Conservation (phyloP, 768 basidiomycete genomes). For the Mycena belliarum region DNA sequence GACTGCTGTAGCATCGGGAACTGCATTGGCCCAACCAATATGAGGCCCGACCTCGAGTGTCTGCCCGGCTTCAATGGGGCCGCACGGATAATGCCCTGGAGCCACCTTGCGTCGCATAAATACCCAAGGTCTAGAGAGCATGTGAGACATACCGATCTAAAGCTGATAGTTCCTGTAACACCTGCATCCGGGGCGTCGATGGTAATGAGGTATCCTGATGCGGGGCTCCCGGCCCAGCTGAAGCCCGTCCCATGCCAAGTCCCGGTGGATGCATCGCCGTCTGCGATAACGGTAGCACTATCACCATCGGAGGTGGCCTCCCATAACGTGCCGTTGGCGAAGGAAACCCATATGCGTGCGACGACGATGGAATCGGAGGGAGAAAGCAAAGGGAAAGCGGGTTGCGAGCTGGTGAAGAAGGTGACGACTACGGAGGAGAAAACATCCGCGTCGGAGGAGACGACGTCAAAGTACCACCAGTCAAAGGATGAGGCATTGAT, state of each 20-base stretch:
- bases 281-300: constrained; percentile 3
- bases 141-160: neutral
- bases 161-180: constrained; percentile 12
- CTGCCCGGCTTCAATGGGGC: constrained; percentile 1
- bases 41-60: constrained; percentile 14
- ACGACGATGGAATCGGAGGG: constrained; percentile 5
- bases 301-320: neutral
- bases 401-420: constrained; percentile 17
- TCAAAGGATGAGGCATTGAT: constrained; percentile 21
- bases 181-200: constrained; percentile 18
- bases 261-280: constrained; percentile 8
- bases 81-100: constrained; percentile 20
- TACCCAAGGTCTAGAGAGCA: neutral
- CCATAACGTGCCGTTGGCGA: constrained; percentile 15
- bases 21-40: constrained; percentile 23
- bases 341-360: constrained; percentile 12
- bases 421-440: constrained; percentile 16
- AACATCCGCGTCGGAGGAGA: constrained; percentile 15
- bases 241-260: constrained; percentile 19
- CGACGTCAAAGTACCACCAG: constrained; percentile 27
- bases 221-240: constrained; percentile 3
- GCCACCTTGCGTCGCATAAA: neutral
- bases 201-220: constrained; percentile 3
- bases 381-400: constrained; percentile 11
- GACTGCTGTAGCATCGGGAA: constrained; percentile 19